These are phyloP conservation scores for Aspergillus sp. DNA, from an alignment of 2,329 filamentous ascomycete species.

Conservation along the genomic window DNA sequence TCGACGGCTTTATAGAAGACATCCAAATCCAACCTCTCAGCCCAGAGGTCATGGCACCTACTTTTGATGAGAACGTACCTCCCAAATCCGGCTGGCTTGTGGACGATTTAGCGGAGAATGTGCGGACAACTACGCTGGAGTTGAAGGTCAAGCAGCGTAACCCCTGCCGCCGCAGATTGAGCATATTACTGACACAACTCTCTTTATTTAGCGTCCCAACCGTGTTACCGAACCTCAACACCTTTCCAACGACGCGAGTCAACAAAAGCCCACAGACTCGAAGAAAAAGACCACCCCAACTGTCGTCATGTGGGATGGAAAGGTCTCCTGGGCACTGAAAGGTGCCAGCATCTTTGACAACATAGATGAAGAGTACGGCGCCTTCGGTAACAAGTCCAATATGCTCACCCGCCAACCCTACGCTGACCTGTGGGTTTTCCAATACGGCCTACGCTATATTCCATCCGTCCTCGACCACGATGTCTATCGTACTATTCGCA, in stretches of 20 bases:
- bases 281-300: not conserved
- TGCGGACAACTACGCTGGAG: constrained; percentile 21
- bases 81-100: constrained; percentile 15
- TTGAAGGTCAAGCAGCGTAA: constrained; percentile 18
- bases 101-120: constrained; percentile 18
- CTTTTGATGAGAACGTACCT: constrained; percentile 1
- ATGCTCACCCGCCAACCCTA: constrained; percentile 11
- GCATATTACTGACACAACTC: not conserved
- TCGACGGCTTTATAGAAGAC: constrained; percentile 26
- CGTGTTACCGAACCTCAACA: not conserved
- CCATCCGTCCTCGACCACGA: constrained; percentile 29
- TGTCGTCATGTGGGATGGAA: constrained; percentile 28
- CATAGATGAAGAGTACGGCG: constrained; percentile 26
- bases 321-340: constrained; percentile 27
- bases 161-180: not conserved
- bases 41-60: constrained; percentile 2
- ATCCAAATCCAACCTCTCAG: constrained; percentile 22
- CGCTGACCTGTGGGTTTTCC: constrained; percentile 31
- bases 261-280: not conserved
- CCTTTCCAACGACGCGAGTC: not conserved
- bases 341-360: constrained; percentile 29
- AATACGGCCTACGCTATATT: constrained; percentile 38
- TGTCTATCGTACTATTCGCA: constrained; percentile 35
- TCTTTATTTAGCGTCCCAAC: not conserved
- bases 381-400: constrained; percentile 19